phyloP scores from a whole-genome alignment of 176 grass and related monocot species.

The Musa troglodytarum region DNA sequence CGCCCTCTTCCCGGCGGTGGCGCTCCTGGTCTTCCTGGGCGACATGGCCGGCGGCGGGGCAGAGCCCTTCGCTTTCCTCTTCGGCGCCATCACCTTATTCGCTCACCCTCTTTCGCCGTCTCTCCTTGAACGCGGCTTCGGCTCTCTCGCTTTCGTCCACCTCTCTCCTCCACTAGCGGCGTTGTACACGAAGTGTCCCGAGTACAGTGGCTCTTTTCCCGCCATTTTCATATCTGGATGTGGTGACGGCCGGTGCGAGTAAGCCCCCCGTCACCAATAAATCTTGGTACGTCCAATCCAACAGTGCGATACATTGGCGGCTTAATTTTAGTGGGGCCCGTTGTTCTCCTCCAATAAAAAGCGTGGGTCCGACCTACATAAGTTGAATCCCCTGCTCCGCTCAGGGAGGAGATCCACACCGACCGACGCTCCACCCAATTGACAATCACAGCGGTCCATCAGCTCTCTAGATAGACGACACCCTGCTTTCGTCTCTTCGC shows the following conservation, averaged over 20 bases:
- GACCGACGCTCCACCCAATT: too few relatives aligned
- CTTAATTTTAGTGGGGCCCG: too few relatives aligned
- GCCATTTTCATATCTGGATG: not conserved
- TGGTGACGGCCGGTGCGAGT: not conserved
- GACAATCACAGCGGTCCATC: not conserved
- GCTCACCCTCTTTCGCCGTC: not conserved
- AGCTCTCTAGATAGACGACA: not conserved
- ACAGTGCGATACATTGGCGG: too few relatives aligned
- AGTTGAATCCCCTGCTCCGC: too few relatives aligned
- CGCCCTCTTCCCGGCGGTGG: constrained; percentile 22
- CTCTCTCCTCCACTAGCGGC: not conserved
- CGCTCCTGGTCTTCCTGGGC: constrained; percentile 37
- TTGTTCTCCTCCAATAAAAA: too few relatives aligned
- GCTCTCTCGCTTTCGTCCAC: too few relatives aligned
- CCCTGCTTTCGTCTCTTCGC: not conserved
- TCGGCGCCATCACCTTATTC: constrained; percentile 25
- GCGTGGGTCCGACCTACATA: too few relatives aligned
- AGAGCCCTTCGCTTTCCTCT: constrained; percentile 27
- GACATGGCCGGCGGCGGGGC: constrained; percentile 10
- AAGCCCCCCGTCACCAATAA: not conserved
- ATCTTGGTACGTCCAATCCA: too few relatives aligned
- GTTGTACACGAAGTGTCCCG: not conserved
- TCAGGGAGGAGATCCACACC: too few relatives aligned
- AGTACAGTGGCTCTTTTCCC: not conserved
- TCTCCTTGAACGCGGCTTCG: not conserved